These are phyloP conservation scores for Physcomitrellopsis africana DNA, from an alignment of 225 moss, liverwort and hornwort genomes.

Conservation along the genomic window DNA sequence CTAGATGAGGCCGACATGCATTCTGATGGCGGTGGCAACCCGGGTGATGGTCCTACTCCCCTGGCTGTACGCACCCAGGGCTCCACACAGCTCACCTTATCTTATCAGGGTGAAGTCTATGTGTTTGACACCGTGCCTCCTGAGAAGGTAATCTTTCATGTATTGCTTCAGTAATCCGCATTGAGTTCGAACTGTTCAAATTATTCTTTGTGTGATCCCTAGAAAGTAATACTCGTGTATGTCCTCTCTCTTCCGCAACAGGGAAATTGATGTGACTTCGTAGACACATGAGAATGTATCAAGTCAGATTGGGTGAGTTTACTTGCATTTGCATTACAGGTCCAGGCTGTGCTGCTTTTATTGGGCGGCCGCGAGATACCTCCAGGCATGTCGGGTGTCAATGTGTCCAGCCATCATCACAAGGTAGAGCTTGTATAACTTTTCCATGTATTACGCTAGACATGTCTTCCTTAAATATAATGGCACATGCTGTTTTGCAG, in stretches of 20 bases:
- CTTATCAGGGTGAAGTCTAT: conserved; percentile 96
- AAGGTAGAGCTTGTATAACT: conserved; percentile 44
- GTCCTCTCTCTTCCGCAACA: background rate
- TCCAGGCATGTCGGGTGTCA: conserved; percentile 88
- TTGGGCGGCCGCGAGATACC: conserved; percentile 93
- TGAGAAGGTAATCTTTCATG: conserved; percentile 61
- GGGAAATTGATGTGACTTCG: background rate
- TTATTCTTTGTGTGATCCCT: background rate
- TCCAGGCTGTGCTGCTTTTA: conserved; percentile 88
- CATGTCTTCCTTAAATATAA: background rate
- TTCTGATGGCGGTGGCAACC: conserved; percentile 82
- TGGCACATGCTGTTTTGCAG: background rate
- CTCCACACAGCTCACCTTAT: conserved; percentile 88
- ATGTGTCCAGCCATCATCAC: conserved; percentile 67
- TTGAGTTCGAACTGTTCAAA: background rate
- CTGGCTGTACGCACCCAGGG: conserved; percentile 77
- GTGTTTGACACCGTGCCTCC: conserved; percentile 97
- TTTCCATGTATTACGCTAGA: background rate
- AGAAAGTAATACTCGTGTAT: background rate
- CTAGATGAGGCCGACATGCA: conserved; percentile 96
- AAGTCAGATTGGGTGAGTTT: background rate
- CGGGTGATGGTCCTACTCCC: conserved; percentile 66
- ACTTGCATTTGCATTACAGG: conserved; percentile 43
- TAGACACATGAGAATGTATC: background rate
- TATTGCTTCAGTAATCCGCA: background rate